phyloP scores from a whole-genome alignment of 352 stramenopile genomes.

The Aphanomyces invadans region DNA sequence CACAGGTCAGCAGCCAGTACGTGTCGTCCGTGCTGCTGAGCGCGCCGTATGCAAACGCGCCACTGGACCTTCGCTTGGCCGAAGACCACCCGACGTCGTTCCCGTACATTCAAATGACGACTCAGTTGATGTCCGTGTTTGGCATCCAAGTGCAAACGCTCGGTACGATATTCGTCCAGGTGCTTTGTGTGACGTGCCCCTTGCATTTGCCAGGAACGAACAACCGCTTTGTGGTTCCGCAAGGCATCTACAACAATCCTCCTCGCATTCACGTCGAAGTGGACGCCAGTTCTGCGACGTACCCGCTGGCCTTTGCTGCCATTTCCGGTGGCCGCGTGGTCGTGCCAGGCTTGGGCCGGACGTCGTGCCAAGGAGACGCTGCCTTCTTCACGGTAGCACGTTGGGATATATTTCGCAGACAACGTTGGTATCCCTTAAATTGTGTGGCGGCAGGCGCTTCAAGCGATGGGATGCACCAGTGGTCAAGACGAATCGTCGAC shows the following conservation, averaged over 20 bases:
- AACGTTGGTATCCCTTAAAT: too few species aligned
- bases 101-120: conserved; percentile 93
- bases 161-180: too few species aligned
- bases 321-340: conserved; percentile 93
- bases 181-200: background rate
- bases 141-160: conserved; percentile 90
- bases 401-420: background rate
- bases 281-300: conserved; percentile 94
- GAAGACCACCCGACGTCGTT: conserved; percentile 95
- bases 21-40: conserved; percentile 95
- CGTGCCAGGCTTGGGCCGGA: conserved; percentile 89
- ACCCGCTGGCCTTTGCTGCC: conserved; percentile 94
- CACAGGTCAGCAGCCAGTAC: conserved; percentile 87
- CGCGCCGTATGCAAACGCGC: conserved; percentile 74
- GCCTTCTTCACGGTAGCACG: conserved; percentile 82
- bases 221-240: conserved; percentile 69
- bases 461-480: conserved; percentile 69
- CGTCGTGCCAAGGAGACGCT: conserved; percentile 93
- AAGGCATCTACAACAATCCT: conserved; percentile 64
- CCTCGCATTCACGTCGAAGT: conserved; percentile 84
- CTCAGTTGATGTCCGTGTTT: conserved; percentile 95
- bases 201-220: conserved; percentile 27
- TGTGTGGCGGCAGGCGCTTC: too few species aligned
- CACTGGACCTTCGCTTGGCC: conserved; percentile 84
- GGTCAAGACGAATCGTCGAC: conserved; percentile 53